Base-by-base conservation (phyloP, 768 basidiomycete species). In the Cytidiella melzeri region DNA sequence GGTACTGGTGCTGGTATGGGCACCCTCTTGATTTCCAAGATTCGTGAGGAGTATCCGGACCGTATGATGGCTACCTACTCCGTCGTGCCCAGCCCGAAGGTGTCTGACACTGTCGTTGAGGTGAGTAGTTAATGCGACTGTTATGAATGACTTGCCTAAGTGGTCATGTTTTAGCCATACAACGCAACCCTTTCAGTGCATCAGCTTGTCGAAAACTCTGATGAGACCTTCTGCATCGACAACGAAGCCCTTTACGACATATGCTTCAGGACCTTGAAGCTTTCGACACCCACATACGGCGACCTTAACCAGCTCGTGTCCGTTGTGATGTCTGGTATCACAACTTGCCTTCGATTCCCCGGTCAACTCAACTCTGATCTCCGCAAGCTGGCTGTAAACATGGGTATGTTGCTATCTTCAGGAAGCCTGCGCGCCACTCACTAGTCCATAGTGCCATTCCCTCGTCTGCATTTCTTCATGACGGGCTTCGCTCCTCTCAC, bases 21-120 rank as follows among this genome's bases (percentile, higher is more conserved):
- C 69, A 97, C 96, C 41, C 87, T 99, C 47, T 73, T 99, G 57
- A 96, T 99, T 68, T 97, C 94, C 58, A 99, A 99, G 76, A 96
- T 99, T 67, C 83, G 95, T 57, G 94, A 97, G 69, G 95, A 99
- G 67, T 99, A 91, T 72, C 96, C 95, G 57, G 96, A 99, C 70
- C 79, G 96, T 49, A 99, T 99, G 95, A 97, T 98, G 95, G 92
- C 91, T 69, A 98, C 96, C 53, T 99, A 95, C 77, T 98, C 96
- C 48, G 95, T 99, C 61, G 91, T 98, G 13, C 95, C 95, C 25
- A 87, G 84, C 69, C 93, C 95, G 49, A 95, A 95, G 69, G 94
- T 97, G 46, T 98, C 94, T 11, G 96, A 98, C 67, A 98, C 96
- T 50, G 96, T 99, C 60, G 94, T 97, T 57, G 95, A 98, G 75